Evolutionary conservation across 2,329 filamentous ascomycete genomes (phyloP), one percentile per base, ranked within the genome.

Genomic region (Fusarium pseudograminearum): DNA sequence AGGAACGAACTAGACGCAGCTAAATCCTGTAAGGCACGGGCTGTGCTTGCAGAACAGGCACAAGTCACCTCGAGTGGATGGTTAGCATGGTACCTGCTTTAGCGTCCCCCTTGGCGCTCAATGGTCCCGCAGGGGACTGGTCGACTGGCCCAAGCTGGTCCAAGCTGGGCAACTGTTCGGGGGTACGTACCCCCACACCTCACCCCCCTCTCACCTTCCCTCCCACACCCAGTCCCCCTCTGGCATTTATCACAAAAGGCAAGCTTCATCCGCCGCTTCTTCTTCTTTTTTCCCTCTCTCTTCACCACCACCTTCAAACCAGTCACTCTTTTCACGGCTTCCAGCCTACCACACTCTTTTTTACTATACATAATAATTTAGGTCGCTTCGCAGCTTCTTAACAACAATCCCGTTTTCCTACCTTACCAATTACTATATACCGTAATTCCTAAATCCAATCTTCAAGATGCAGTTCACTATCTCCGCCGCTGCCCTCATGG

Each of bases 391-490:
- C 56, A 60, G 66, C 64, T 57, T 65, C 50, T 54, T 64, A 51
- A 40, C 57, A 64, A 47, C 50, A 51, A 57, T 65, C 57, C 31
- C 61, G 52, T 66, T 58, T 72, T 61, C 63, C 63, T 67, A 46
- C 60, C 36, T 50, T 60, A 69, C 58, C 59, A 68, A 57, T 56
- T 64, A 61, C 57, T 60, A 59, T 57, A 64, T 62, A 69, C 55
- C 62, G 61, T 69, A 75, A 72, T 73, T 66, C 57, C 44, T 67
- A 73, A 67, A 69, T 61, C 62, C 65, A 73, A 30, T 26, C 47
- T 56, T 76, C 83, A 88, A 84, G 64, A 89, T 89, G 86, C 84
- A 82, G 75, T 87, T 85, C 81, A 77, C 81, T 69, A 67, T 82
- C 69, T 78, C 84, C 72, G 77, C 81, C 73, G 79, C 84, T 64